phyloP scores from a whole-genome alignment of 139 green algal genomes.

The Marvania coccoides region DNA sequence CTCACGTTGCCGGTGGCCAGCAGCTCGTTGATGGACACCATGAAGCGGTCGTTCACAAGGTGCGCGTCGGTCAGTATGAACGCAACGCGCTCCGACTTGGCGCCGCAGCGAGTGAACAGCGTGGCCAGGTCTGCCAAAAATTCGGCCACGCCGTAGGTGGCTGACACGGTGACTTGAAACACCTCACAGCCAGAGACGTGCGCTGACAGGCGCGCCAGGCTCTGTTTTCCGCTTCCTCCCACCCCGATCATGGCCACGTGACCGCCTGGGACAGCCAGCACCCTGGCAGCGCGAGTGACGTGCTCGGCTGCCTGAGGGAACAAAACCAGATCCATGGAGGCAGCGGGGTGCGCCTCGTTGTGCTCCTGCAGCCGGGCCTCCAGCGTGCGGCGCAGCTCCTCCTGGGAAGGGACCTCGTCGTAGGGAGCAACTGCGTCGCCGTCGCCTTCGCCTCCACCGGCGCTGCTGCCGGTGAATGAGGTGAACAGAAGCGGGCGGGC shows the following conservation, averaged over 20 bases:
- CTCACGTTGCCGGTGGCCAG: conserved; percentile 71
- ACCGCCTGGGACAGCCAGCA: conserved; percentile 71
- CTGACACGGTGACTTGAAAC: conserved; percentile 71
- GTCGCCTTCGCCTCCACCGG: conserved; percentile 2
- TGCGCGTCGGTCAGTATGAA: conserved; percentile 81
- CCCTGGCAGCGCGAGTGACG: conserved; percentile 64
- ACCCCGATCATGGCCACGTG: conserved; percentile 84
- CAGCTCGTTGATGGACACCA: conserved; percentile 90
- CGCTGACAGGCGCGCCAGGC: conserved; percentile 13
- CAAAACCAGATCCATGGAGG: conserved; percentile 80
- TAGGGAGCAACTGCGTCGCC: conserved; percentile 53
- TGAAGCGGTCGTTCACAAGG: conserved; percentile 82
- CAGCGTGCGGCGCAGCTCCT: conserved; percentile 56
- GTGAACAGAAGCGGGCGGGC: conserved; percentile 60
- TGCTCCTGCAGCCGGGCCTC: conserved; percentile 79
- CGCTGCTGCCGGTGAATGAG: conserved; percentile 20
- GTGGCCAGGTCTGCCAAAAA: conserved; percentile 76
- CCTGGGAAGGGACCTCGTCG: conserved; percentile 21
- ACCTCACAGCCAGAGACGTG: conserved; percentile 45
- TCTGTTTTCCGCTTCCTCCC: conserved; percentile 50
- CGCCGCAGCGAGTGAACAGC: conserved; percentile 68
- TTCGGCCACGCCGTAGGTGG: conserved; percentile 67
- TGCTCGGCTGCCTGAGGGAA: conserved; percentile 82
- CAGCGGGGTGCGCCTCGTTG: conserved; percentile 75
- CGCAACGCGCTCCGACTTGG: conserved; percentile 57